phyloP scores from a whole-genome alignment of 2,329 filamentous ascomycete genomes.

The Geosmithia putterillii region DNA sequence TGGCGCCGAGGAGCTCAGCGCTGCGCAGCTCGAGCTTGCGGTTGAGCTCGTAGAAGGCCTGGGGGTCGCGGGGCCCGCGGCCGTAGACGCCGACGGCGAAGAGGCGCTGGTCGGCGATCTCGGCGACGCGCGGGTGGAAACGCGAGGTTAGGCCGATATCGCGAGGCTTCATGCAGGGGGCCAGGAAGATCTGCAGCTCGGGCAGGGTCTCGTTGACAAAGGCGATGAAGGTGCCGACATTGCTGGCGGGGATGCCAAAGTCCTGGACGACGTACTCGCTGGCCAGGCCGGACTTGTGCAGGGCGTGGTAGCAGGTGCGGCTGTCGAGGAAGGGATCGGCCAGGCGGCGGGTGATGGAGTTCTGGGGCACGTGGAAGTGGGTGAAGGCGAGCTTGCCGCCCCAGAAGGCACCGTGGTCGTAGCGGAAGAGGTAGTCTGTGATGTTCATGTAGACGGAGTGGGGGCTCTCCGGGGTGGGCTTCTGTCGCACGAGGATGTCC shows the following conservation, averaged over 20 bases:
- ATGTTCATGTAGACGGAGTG: conserved; percentile 24
- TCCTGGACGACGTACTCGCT: conserved; percentile 38
- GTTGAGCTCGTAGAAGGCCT: conserved; percentile 31
- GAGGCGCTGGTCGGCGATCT: conserved; percentile 17
- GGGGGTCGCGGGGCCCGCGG: conserved; percentile 17
- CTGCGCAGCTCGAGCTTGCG: conserved; percentile 34
- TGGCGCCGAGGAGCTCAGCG: conserved; percentile 36
- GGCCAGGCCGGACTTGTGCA: conserved; percentile 34
- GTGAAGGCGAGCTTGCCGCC: conserved; percentile 34
- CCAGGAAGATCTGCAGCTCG: conserved; percentile 16
- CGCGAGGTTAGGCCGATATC: conserved; percentile 18
- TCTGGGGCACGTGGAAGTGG: conserved; percentile 40
- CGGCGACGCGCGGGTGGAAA: conserved; percentile 17
- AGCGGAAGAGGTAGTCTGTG: conserved; percentile 42
- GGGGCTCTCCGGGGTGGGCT: conserved; percentile 10
- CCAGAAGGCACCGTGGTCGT: conserved; percentile 45
- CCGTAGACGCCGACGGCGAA: conserved; percentile 35
- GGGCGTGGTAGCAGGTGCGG: conserved; percentile 37
- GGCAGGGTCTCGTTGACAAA: conserved; percentile 16
- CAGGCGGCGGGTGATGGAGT: conserved; percentile 32
- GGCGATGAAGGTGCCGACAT: conserved; percentile 12
- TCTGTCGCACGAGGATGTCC: conserved; percentile 9
- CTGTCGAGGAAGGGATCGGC: conserved; percentile 40
- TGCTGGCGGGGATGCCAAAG: conserved; percentile 19
- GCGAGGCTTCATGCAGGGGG: conserved; percentile 12